Evolutionary conservation across 208 protist species (phyloP).

Genomic region (Wallacemonas sp.): DNA sequence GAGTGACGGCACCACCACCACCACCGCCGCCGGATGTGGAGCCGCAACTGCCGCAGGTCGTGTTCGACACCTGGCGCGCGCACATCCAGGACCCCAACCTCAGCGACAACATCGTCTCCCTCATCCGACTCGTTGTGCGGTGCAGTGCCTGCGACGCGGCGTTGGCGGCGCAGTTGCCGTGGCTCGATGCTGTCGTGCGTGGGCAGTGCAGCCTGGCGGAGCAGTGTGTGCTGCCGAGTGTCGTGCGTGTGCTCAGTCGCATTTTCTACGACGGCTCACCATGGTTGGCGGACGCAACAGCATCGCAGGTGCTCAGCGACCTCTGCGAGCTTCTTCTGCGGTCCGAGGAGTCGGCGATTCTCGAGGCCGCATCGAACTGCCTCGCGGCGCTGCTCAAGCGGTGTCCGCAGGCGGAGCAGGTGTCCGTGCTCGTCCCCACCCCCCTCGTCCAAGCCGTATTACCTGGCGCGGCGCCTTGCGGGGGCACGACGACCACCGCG

Average conservation of each 20-base stretch:
- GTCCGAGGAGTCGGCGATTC: constrained; percentile 55
- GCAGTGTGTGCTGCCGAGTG: constrained; percentile 22
- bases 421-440: constrained; percentile 7
- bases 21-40: neutral
- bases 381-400: constrained; percentile 49
- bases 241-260: constrained; percentile 30
- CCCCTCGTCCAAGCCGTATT: constrained; percentile 15
- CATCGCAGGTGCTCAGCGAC: constrained; percentile 27
- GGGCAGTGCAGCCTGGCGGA: constrained; percentile 15
- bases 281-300: constrained; percentile 24
- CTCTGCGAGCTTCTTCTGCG: constrained; percentile 52
- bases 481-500: neutral
- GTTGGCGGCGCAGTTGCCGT: constrained; percentile 18
- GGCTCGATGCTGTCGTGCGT: constrained; percentile 15
- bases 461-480: constrained; percentile 17
- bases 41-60: constrained; percentile 12
- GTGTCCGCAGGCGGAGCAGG: constrained; percentile 33
- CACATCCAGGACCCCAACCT: constrained; percentile 72
- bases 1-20: neutral
- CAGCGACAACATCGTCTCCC: constrained; percentile 37
- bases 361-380: constrained; percentile 43
- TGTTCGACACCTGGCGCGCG: constrained; percentile 59
- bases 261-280: constrained; percentile 25
- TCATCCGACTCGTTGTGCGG: constrained; percentile 35
- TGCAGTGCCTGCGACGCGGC: constrained; percentile 5